phyloP scores from a whole-genome alignment of 2,329 filamentous ascomycete genomes.

The Neofusicoccum umdonicola region DNA sequence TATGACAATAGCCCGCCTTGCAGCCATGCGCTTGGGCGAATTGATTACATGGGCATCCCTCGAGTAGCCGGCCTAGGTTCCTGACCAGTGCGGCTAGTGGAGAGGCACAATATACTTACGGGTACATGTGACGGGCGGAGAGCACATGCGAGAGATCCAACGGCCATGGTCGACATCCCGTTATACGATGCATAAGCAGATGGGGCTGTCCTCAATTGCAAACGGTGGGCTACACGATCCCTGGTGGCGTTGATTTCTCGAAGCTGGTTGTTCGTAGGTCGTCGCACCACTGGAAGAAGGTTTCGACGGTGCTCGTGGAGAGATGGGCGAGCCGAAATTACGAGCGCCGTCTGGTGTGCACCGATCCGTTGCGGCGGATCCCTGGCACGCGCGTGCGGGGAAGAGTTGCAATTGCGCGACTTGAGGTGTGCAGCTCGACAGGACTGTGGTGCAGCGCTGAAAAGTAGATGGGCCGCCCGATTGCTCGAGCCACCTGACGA shows the following conservation, averaged over 20 bases:
- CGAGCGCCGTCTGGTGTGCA: neutral
- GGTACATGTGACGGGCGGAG: neutral
- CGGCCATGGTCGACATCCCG: too few species aligned
- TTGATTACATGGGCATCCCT: neutral
- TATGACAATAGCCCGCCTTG: neutral
- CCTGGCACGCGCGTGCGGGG: neutral
- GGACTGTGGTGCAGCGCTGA: neutral
- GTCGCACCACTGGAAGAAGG: neutral
- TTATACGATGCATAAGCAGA: too few species aligned
- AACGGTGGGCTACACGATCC: too few species aligned
- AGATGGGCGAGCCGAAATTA: neutral
- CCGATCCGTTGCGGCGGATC: neutral
- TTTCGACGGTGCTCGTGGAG: neutral
- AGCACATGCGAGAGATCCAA: neutral
- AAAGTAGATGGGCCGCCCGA: neutral
- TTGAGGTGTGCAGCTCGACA: neutral
- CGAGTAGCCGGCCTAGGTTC: neutral
- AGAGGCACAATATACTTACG: neutral
- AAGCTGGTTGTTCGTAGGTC: neutral
- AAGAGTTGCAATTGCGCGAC: neutral
- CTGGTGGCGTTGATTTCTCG: too few species aligned
- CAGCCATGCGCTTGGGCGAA: neutral
- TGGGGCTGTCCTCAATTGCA: too few species aligned
- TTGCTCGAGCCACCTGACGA: neutral
- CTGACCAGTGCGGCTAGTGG: too few species aligned